A percentile compares a stretch with the other conserved stretches of the same genome.
Evolutionary conservation across 495 filamentous ascomycete species (phyloP).

Genomic region (Annulohypoxylon nitens): DNA sequence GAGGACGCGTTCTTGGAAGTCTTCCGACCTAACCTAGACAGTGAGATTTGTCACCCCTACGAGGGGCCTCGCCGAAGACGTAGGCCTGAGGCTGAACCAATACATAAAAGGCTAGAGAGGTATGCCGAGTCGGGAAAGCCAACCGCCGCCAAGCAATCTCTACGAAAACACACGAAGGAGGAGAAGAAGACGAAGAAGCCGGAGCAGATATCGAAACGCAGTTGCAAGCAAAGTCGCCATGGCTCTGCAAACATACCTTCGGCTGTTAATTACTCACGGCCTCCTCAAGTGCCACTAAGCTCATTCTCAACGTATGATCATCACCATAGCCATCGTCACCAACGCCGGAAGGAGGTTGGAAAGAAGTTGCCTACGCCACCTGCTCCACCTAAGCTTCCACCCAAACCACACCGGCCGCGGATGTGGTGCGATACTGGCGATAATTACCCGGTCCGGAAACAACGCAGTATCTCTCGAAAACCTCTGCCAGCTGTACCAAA

Average conservation of each 20-base stretch:
- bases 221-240: not conserved
- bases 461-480: not conserved
- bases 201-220: not conserved
- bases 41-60: conserved; percentile 14
- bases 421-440: not conserved
- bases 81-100: conserved; percentile 5
- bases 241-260: not conserved
- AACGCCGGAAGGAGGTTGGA: not conserved
- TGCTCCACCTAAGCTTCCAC: not conserved
- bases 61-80: conserved; percentile 9
- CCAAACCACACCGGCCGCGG: not conserved
- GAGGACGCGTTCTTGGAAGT: conserved; percentile 38
- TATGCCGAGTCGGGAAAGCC: not conserved
- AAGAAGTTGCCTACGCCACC: not conserved
- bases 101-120: conserved; percentile 16
- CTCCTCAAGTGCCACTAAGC: conserved; percentile 16
- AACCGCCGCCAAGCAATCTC: not conserved
- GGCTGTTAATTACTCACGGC: not conserved
- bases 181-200: conserved; percentile 11
- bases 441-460: not conserved
- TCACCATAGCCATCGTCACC: not conserved
- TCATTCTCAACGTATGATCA: conserved; percentile 11
- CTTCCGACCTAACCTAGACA: conserved; percentile 23
- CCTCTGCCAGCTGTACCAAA: not conserved
- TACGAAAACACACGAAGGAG: not conserved